Base-by-base conservation (phyloP, 441 rosid genomes). In the Viola pubescens region DNA sequence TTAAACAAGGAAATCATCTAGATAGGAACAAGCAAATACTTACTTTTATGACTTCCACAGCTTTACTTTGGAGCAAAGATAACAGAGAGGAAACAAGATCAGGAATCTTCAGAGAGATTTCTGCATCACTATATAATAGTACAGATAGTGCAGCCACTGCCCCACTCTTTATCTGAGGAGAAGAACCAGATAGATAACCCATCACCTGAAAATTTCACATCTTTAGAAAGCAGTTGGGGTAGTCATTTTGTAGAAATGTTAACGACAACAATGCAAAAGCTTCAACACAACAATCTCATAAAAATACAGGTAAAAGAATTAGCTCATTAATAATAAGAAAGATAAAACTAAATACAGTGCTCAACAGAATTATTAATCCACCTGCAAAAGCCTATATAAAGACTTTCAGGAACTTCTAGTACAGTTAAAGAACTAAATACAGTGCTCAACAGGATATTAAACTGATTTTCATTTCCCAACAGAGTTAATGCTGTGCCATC, bases 91-190 rank as follows among this genome's bases (percentile, higher is more conserved):
- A 77, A 71, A 88, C 88, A 66, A 85, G 84, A 52, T 83, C 88
- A 6, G 96, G 81, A 66, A 80, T 73, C 0, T 82, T 76, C 16
- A 77, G 59, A 67, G 86, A 83, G 48, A 83, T 73, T 49, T 82
- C 81, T n/a, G 88, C 73, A 72, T 84, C 91, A 39, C 77, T 75
- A 70, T 88, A 70, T 55, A 89, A 70, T 45, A 89, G 82, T 45
- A 81, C 79, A 49, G 98, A 89, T 68, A 89, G 74, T 39, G 95
- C 96, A 73, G 96, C 85, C 51, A 88, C 91, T 53, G 98, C 98
- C 75, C 91, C 98, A 72, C 98, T 89, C 69, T 77, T 89, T 69
- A 89, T 86, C 46, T 88, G 96, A 44, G 98, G 94, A 41, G 96
- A 94, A 46, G 97, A 73, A 60, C 97, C 91, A 56, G 92, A 85